Conservation (phyloP, 441 rosid genomes). For the Arabidopsis lyrata region DNA sequence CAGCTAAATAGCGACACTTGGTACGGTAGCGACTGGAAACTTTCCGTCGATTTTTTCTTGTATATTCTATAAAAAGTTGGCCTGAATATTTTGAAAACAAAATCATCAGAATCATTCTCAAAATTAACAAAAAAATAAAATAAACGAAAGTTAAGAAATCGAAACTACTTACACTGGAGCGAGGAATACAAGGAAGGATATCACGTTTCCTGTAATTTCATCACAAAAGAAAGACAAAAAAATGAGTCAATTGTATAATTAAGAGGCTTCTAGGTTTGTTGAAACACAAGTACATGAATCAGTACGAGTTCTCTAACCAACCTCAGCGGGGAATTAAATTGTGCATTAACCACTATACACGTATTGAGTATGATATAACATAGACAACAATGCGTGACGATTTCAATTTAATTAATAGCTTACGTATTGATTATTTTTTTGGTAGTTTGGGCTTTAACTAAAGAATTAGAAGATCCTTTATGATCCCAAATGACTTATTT, state of each 20-base stretch:
- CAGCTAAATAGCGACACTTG: constrained; percentile 83
- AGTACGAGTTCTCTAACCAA: constrained; percentile 27
- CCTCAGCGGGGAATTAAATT: constrained; percentile 35
- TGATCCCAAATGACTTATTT: constrained; percentile 6
- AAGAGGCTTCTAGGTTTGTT: constrained; percentile 31
- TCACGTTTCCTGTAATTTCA: constrained; percentile 63
- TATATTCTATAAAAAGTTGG: constrained; percentile 76
- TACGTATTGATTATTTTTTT: constrained; percentile 12
- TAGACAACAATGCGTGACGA: constrained; percentile 41
- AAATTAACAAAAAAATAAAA: background rate
- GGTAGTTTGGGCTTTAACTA: constrained; percentile 20
- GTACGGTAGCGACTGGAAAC: constrained; percentile 81
- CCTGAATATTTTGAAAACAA: constrained; percentile 45
- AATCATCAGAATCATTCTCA: constrained; percentile 6
- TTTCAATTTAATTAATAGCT: constrained; percentile 32
- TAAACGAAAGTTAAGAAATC: background rate
- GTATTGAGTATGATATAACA: constrained; percentile 25
- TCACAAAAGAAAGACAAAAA: background rate
- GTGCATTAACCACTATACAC: constrained; percentile 37
- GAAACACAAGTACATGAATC: constrained; percentile 31
- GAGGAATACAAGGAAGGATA: constrained; percentile 76
- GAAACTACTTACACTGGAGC: constrained; percentile 78
- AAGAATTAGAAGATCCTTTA: constrained; percentile 11
- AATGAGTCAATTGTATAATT: constrained; percentile 16
- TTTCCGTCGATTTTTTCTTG: constrained; percentile 74